Base-by-base conservation (phyloP, 371 early-diverging fungal genomes). In the Zopfochytrium polystomum region DNA sequence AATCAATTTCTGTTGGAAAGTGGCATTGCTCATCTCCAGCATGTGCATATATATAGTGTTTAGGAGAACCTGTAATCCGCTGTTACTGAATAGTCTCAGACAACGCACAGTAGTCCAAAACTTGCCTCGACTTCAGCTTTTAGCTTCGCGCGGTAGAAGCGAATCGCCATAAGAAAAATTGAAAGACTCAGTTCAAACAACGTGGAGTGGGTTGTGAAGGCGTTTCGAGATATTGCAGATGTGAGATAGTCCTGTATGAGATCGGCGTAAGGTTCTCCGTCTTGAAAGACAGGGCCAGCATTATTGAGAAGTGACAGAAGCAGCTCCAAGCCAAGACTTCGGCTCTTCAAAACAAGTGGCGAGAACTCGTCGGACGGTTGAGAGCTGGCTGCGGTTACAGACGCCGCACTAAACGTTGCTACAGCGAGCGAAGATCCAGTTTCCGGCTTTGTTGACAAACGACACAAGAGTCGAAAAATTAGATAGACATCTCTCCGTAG, bases 391-490 rank as follows among this genome's bases (percentile, higher is more conserved):
- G 66, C 61, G 11, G 64, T 54, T 20, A 64, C 58, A n/a, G 60
- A 35, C 0, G 67, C 67, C 15, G 53, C 56, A 48, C 48, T 67
- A 55, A 66, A 66, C 1, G 68, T 65, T 1, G 70, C 33, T 2
- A 61, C 26, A 2, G 33, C 26, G 29, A 44, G 7, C 29, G 51
- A 46, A 29, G 43, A 26, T 0, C 58, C 58, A 15, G 58, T 52
- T 22, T 76, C 76, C 9, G 73, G 65, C 30, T 71, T 70, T 74
- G 92, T 87, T 2, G 92, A 90, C 13, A 94, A 80, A 55, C 89
- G 88, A 74, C 95, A 95, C 26, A 97, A 83, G 2, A 95, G 90
- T 11, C 95, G 87, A 67, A 97, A 84, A 0, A 92, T 85, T 26
- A 93, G 73, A 43, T 86, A 92, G 0, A 89, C 94, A 67, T 97